Evolutionary conservation across 1,284 basidiomycete species (phyloP).

Genomic region (Sutorius eximius): DNA sequence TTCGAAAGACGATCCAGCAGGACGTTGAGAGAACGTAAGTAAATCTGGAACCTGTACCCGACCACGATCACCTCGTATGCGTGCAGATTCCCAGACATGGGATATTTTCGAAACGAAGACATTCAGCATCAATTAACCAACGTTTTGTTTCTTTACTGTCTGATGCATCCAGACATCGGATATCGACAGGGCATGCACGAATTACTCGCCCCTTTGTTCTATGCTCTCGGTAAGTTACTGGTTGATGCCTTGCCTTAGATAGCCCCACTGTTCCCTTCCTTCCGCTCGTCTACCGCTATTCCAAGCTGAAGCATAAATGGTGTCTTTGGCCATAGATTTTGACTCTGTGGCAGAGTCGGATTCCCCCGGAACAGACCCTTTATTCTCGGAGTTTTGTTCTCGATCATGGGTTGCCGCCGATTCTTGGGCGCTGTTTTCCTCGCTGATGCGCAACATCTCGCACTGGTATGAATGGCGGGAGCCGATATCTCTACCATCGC

Average conservation of each 20-base stretch:
- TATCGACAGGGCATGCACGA: constrained; percentile 98
- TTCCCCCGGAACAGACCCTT: constrained; percentile 29
- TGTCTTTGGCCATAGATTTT: constrained; percentile 48
- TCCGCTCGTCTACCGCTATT: constrained; percentile 17
- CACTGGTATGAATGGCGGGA: constrained; percentile 91
- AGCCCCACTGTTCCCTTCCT: constrained; percentile 6
- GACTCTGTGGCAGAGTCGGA: constrained; percentile 63
- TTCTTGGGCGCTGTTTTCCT: constrained; percentile 77
- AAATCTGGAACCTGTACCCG: constrained; percentile 3
- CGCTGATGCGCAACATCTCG: constrained; percentile 75
- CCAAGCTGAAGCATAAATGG: constrained; percentile 30
- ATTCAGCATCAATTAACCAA: constrained; percentile 82
- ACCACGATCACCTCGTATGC: constrained; percentile 2
- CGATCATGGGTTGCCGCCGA: constrained; percentile 77
- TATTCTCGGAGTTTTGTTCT: constrained; percentile 62
- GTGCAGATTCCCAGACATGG: constrained; percentile 83
- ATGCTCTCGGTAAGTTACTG: constrained; percentile 52
- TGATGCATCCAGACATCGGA: constrained; percentile 75
- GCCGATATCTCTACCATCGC: constrained; percentile 40
- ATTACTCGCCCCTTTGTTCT: constrained; percentile 81
- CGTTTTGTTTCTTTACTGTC: constrained; percentile 80
- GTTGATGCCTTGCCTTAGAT: neutral
- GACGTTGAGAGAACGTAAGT: constrained; percentile 90
- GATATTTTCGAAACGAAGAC: constrained; percentile 75
- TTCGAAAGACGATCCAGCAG: constrained; percentile 83